phyloP scores from a whole-genome alignment of 192 early-diverging fungal species.

The Glomus cerebriforme region DNA sequence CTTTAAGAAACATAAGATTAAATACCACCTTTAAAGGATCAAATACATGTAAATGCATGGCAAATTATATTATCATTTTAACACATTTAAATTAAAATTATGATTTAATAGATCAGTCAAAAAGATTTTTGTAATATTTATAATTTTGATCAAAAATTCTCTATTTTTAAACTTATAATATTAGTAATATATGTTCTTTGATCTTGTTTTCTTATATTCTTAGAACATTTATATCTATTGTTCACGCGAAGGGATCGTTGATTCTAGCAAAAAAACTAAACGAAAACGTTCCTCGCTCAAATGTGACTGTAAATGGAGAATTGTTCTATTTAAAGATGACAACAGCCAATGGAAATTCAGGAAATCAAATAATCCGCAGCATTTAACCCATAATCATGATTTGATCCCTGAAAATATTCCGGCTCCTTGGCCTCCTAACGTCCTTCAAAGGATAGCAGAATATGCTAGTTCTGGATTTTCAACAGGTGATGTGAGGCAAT shows the following conservation, averaged over 20 bases:
- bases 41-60: too few relatives aligned
- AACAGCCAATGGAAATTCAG: constrained; percentile 55
- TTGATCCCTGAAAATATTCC: constrained; percentile 53
- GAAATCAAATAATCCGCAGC: constrained; percentile 57
- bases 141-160: too few relatives aligned
- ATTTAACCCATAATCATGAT: constrained; percentile 58
- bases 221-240: constrained; percentile 65
- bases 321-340: constrained; percentile 50
- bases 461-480: constrained; percentile 50
- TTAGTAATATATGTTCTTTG: too few relatives aligned
- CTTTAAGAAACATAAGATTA: too few relatives aligned
- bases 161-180: too few relatives aligned
- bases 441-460: constrained; percentile 53
- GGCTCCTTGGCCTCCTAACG: constrained; percentile 52
- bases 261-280: constrained; percentile 54
- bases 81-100: too few relatives aligned
- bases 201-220: not conserved
- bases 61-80: too few relatives aligned
- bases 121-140: too few relatives aligned
- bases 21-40: too few relatives aligned
- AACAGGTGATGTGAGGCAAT: constrained; percentile 48
- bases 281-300: constrained; percentile 56
- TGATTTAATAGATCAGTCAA: too few relatives aligned
- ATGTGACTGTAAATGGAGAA: constrained; percentile 63
- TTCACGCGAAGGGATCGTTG: constrained; percentile 59